Evolutionary conservation across 116 monocot genomes (phyloP).

Genomic region (Posidonia oceanica): DNA sequence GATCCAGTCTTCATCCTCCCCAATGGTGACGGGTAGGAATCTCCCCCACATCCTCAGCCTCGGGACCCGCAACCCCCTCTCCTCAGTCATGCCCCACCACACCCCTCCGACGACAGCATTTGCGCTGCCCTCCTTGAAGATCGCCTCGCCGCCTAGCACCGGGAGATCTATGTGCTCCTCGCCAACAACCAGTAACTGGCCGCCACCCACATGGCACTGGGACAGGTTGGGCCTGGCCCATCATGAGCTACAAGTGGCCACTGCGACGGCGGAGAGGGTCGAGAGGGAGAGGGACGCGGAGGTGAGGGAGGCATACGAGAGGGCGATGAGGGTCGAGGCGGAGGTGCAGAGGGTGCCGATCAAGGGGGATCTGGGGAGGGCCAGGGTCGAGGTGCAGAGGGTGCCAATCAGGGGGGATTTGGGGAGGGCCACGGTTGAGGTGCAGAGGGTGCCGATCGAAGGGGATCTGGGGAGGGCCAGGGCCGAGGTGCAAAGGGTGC

Average conservation of each 20-base stretch:
- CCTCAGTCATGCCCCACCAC: slow-evolving; percentile 11
- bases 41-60: slow-evolving; percentile 30
- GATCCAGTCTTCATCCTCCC: too few relatives aligned
- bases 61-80: slow-evolving; percentile 10
- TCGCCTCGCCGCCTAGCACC: slow-evolving; percentile 41
- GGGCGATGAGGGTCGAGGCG: slow-evolving; percentile 32
- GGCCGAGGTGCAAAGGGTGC: slow-evolving; percentile 20
- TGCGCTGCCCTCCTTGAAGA: slow-evolving; percentile 33
- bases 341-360: slow-evolving; percentile 38
- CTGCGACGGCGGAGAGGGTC: slow-evolving; percentile 20
- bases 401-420: slow-evolving; percentile 36
- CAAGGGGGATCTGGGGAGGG: slow-evolving; percentile 18
- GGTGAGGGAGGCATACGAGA: slow-evolving; percentile 33
- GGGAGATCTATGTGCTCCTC: too few relatives aligned
- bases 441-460: too few relatives aligned
- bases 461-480: slow-evolving; percentile 19
- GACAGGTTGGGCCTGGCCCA: slow-evolving; percentile 41
- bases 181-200: slow-evolving; percentile 89
- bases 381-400: not conserved
- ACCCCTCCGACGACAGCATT: not conserved
- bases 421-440: slow-evolving; percentile 28
- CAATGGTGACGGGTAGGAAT: slow-evolving; percentile 19
- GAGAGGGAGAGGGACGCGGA: slow-evolving; percentile 31
- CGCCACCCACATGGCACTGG: slow-evolving; percentile 72
- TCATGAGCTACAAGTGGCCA: slow-evolving; percentile 35